Evolutionary conservation across 2,329 filamentous ascomycete genomes (phyloP).

Genomic region (Claviceps humidiphila): DNA sequence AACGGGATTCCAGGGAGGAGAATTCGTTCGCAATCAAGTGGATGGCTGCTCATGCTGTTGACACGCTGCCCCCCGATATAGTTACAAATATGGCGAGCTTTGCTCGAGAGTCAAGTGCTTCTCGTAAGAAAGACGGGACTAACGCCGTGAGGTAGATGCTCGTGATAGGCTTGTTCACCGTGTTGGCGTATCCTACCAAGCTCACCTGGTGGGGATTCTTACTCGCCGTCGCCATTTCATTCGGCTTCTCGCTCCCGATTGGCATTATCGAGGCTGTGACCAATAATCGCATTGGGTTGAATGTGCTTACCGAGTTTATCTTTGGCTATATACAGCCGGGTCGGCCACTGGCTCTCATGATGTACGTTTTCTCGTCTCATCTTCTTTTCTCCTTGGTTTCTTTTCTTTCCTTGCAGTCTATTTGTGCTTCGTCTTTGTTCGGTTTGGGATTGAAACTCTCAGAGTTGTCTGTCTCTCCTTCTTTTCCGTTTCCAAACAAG

Average conservation of each 20-base stretch:
- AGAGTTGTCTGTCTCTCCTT: too few species aligned
- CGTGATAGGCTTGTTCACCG: constrained; percentile 37
- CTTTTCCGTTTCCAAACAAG: too few species aligned
- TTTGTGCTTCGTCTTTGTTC: not conserved
- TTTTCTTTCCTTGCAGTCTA: not conserved
- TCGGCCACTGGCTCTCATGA: constrained; percentile 58
- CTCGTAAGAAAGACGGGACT: not conserved
- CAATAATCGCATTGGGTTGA: constrained; percentile 58
- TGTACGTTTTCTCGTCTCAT: constrained; percentile 27
- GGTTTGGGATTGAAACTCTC: too few species aligned
- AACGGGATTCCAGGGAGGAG: too few species aligned
- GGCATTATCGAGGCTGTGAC: constrained; percentile 59
- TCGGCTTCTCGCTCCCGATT: constrained; percentile 51
- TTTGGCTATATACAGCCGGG: constrained; percentile 66
- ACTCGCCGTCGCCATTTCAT: constrained; percentile 49
- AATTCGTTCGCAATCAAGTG: too few species aligned
- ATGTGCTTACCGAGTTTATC: constrained; percentile 63
- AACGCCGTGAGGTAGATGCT: constrained; percentile 31
- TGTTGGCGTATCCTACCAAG: constrained; percentile 51
- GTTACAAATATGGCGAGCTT: too few species aligned
- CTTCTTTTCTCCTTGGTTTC: not conserved
- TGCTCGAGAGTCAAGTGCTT: too few species aligned
- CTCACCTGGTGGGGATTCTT: constrained; percentile 62
- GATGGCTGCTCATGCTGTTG: too few species aligned
- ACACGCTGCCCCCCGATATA: too few species aligned